These are phyloP conservation scores for Schizosaccharomyces japonicus DNA, from an alignment of 805 yeast species.

Conservation along the genomic window DNA sequence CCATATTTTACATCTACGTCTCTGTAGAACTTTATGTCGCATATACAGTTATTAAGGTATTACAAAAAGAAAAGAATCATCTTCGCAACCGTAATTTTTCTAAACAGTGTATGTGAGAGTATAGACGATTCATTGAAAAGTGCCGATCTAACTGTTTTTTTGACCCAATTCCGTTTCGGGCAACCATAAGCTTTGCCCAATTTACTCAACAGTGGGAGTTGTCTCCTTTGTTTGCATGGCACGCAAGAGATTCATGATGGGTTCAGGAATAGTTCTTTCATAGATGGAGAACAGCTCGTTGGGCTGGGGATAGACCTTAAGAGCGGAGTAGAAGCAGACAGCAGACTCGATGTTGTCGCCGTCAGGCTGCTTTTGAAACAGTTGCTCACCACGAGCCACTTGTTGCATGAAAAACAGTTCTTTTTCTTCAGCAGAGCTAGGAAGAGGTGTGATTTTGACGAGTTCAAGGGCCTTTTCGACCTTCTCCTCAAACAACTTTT, in stretches of 20 bases:
- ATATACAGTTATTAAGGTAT: no score
- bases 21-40: no score
- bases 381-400: slow-evolving; percentile 12
- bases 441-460: background rate
- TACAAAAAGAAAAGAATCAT: no score
- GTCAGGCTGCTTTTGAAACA: slow-evolving; percentile 26
- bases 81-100: no score
- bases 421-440: slow-evolving; percentile 2
- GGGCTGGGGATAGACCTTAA: slow-evolving; percentile 84
- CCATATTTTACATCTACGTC: no score
- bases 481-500: slow-evolving; percentile 27
- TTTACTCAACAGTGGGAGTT: background rate
- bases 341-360: slow-evolving; percentile 39
- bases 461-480: background rate
- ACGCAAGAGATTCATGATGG: background rate
- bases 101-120: no score
- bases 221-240: slow-evolving; percentile 4
- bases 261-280: slow-evolving; percentile 20
- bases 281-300: slow-evolving; percentile 72
- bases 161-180: no score
- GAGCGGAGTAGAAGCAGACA: slow-evolving; percentile 73
- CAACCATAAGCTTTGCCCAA: no score
- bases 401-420: slow-evolving; percentile 5
- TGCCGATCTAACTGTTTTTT: no score
- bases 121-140: no score